phyloP scores from a whole-genome alignment of 2,329 filamentous ascomycete species.

The Cladosporium austrohemisphaericum region DNA sequence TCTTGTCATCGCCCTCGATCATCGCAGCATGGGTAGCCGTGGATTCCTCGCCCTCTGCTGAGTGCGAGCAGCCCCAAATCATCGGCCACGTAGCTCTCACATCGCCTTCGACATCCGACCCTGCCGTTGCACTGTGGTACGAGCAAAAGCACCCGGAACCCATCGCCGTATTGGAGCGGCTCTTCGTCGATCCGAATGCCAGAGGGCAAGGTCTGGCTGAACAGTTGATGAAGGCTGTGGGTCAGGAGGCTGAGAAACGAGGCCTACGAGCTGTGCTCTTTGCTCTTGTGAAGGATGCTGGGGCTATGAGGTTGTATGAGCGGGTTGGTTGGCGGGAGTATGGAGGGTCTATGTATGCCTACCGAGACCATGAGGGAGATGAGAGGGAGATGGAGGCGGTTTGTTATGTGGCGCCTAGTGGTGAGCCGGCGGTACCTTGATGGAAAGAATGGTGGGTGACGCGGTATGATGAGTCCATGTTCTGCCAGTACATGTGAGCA shows the following conservation, averaged over 20 bases:
- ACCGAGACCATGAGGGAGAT: neutral
- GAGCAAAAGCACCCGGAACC: conserved; percentile 15
- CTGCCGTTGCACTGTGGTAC: conserved; percentile 21
- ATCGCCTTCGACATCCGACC: conserved; percentile 12
- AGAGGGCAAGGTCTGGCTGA: conserved; percentile 21
- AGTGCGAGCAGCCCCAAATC: conserved; percentile 13
- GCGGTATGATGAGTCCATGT: no score
- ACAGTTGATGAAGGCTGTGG: conserved; percentile 21
- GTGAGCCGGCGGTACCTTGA: no score
- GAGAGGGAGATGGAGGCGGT: conserved; percentile 13
- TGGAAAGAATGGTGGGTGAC: no score
- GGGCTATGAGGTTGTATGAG: conserved; percentile 25
- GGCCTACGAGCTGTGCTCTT: conserved; percentile 20
- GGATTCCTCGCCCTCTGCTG: neutral
- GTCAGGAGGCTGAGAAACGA: conserved; percentile 9
- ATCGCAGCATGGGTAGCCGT: conserved; percentile 26
- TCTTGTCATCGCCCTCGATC: conserved; percentile 8
- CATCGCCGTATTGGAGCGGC: conserved; percentile 25
- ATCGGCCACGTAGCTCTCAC: conserved; percentile 24
- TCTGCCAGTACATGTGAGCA: no score
- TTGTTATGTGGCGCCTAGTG: conserved; percentile 13
- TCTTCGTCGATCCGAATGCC: conserved; percentile 25
- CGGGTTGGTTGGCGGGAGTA: conserved; percentile 24
- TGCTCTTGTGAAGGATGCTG: conserved; percentile 24
- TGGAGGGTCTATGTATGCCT: conserved; percentile 14